Base-by-base conservation (phyloP, 164 flowering plant species). In the Kalanchoe fedtschenkoi region DNA sequence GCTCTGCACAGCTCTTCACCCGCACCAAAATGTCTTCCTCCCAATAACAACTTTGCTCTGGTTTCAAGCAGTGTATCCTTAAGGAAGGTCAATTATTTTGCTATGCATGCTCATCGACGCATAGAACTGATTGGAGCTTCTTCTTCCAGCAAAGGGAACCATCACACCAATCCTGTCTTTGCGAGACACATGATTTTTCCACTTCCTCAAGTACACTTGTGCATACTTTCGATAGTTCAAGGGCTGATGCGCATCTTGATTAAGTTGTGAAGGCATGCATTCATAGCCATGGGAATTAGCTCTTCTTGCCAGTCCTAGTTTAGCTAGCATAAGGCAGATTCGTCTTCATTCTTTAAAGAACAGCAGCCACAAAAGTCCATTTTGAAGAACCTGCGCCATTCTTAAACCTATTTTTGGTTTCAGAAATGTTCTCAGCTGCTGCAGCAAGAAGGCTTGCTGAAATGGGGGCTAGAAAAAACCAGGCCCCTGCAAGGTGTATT, bases 1-100 rank as follows among this genome's bases (percentile, higher is more conserved):
- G 88, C 88, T 66, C 96, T 83, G 66, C 95, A 91, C 0, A 91
- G 77, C 65, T 91, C 93, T 62, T 91, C 96, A 0, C 86, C 93
- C 24, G 82, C 80, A 63, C 88, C 96, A 58, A 91, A 91, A 58
- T 83, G 80, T 34, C 93, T 93, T 17, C 96, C 97, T 71, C 97
- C 75, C 62, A 88, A 47, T 70, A 91, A 67, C 76, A 88, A 61
- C 78, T 82, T 86, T 3, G 96, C 87, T 76, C 96, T 78, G 14
- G 93, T 86, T 71, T 91, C 97, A 0, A 91, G 82, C 71, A 91
- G 62, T 24, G 87, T 79, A 6, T 96, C 96, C 66, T 91, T 91
- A 71, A 88, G 65, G 74, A 88, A 60, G 34, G 95, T 88, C 42
- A 91, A 91, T 32, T 90, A n/a, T n/a, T 90, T 63, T 87, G 87